Evolutionary conservation across 306 rosid species (phyloP), one percentile per base, ranked within the genome.

Genomic region (Gillenia trifoliata): DNA sequence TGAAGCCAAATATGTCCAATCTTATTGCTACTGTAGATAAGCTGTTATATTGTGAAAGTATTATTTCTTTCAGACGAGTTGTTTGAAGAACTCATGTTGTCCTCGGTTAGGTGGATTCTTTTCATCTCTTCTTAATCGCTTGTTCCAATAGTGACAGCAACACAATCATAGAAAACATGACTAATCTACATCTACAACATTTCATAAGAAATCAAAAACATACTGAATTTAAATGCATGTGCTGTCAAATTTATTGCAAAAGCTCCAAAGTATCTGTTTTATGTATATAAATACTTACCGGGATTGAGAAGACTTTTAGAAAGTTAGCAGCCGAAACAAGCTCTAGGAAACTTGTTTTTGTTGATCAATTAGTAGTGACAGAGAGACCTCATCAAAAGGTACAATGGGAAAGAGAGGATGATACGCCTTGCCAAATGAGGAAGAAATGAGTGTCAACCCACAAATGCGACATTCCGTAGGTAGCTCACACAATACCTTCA

Each of bases 401-500:
- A 91, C 90, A 43, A 91, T 87, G 15, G 98, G 98, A 78, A 94
- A 94, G 73, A 94, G 95, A 87, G 90, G 97, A 77, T 91, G 98
- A 81, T 94, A 94, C 29, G 98, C 88, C 97, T 88, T 74, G 98
- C 98, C 83, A 94, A 84, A 86, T 94, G 98, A 50, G 0, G 98
- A 94, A 23, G 97, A 91, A 80, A 94, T 94, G 57, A 94, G 98
- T n/a, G 98, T 91, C 90, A 91, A 86, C 50, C 97, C 99, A 80
- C 99, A 94, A 25, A 92, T 77, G 54, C n/a, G n/a, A n/a, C 86
- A 94, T 80, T 92, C 99, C 0, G 97, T 90, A 43, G 99, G 99
- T 77, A 92, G 96, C 79, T 91, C 99, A 75, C 99, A 91, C 2
- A 92, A n/a, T n/a, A n/a, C n/a, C n/a, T n/a, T n/a, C 89, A 19